phyloP scores from a whole-genome alignment of 305 asterid genomes.

The Fraxinus xanthoxyloides region DNA sequence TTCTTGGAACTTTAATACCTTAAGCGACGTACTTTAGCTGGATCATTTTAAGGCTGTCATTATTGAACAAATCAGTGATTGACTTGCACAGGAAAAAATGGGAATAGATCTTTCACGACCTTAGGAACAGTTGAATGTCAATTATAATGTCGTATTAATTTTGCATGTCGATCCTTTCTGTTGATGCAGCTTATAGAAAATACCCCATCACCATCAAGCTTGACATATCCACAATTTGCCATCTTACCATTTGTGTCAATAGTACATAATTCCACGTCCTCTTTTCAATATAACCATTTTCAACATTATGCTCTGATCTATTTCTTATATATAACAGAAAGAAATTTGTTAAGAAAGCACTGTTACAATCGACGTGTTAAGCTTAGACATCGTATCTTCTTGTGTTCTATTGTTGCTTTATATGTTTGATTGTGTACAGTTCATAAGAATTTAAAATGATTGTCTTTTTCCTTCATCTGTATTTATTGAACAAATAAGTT shows the following conservation, averaged over 20 bases:
- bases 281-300: not conserved
- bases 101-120: not conserved
- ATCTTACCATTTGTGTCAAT: not conserved
- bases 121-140: not conserved
- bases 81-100: not conserved
- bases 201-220: not conserved
- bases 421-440: not conserved
- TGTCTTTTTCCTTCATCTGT: not conserved
- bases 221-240: not conserved
- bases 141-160: not conserved
- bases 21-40: not conserved
- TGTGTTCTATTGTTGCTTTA: not conserved
- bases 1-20: not conserved
- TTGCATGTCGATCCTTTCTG: not conserved
- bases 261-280: not conserved
- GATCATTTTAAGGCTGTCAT: not conserved
- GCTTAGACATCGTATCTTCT: not conserved
- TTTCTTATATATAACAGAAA: not conserved
- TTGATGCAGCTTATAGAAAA: not conserved
- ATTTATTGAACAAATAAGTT: not conserved
- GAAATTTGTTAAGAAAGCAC: not conserved
- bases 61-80: not conserved
- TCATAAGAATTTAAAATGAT: not conserved
- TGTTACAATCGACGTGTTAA: not conserved
- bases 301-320: not conserved